Evolutionary conservation across 305 asterid genomes (phyloP), one percentile per base, ranked within the genome.

Genomic region (Euphrasia arctica): DNA sequence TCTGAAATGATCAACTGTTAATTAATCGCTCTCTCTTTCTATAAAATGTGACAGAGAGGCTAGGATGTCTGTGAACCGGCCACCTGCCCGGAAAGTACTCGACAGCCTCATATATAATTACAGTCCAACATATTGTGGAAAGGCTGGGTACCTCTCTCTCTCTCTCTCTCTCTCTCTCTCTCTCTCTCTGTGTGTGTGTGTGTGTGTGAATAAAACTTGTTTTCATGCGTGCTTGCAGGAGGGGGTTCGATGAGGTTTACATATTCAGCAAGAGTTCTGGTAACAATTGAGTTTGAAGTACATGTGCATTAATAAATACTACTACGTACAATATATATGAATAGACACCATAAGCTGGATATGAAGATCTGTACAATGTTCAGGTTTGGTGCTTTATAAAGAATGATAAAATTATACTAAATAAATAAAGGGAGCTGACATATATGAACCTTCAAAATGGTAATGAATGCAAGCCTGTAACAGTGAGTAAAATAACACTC

Each of bases 31-130:
- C 8, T 9, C 0, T 51, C 49, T 59, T 22, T 25, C 8, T 48
- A 62, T 55, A 51, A 55, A 47, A 32, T 73, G 15, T 74, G 70
- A 70, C 89, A 93, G 97, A 74, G 95, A 90, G 80, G 96, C 97
- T 41, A 83, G 99, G 80, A 86, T 80, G 75, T 90, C 95, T 11
- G 65, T 55, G 79, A 88, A 85, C 79, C 76, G 95, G 62, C 96
- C 99, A 56, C 70, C 86, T 14, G 62, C 85, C 58, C 76, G 73
- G 45, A 70, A 76, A 74, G 87, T 93, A 57, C 95, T 86, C 4
- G 88, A 90, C 76, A 93, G 81, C 72, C 96, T 93, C 71, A 88
- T 93, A 39, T 93, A 90, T 74, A 93, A 90, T 62, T 83, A 88
- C 70, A 80, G 84, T 65, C 91, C 93, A 50, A 85, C 95, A 15